These are phyloP conservation scores for Xylariaceae sp. DNA, from an alignment of 2,329 filamentous ascomycete genomes.

Conservation along the genomic window DNA sequence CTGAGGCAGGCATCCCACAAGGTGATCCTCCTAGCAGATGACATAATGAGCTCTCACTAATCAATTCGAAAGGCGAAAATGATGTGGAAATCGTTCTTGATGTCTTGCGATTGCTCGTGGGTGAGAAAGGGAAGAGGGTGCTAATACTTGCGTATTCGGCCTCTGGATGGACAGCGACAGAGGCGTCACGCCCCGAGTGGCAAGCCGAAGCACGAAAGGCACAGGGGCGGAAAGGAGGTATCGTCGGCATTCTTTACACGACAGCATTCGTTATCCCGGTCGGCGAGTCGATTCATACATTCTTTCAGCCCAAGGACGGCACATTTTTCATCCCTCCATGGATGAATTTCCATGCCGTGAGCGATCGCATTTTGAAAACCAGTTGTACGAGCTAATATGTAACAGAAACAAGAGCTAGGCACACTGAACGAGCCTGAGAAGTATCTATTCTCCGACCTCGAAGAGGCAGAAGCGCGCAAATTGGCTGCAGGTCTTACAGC, in stretches of 20 bases:
- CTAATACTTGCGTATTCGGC: conserved; percentile 28
- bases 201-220: conserved; percentile 18
- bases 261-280: conserved; percentile 27
- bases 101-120: conserved; percentile 8
- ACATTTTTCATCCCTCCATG: conserved; percentile 17
- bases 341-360: conserved; percentile 24
- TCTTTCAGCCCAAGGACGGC: conserved; percentile 26
- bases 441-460: conserved; percentile 27
- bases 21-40: too few relatives aligned
- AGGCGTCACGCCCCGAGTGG: conserved; percentile 24
- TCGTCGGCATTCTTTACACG: conserved; percentile 27
- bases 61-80: too few relatives aligned
- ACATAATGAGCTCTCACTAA: too few relatives aligned
- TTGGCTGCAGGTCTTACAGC: conserved; percentile 23
- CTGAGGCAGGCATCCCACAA: conserved; percentile 25
- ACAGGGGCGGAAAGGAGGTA: conserved; percentile 14
- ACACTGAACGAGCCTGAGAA: conserved; percentile 20
- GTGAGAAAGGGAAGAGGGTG: conserved; percentile 23
- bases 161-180: conserved; percentile 29
- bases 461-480: conserved; percentile 15
- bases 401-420: conserved; percentile 17
- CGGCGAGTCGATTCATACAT: conserved; percentile 26
- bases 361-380: neutral
- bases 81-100: conserved; percentile 8
- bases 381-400: neutral